A percentile compares a stretch with the other conserved stretches of the same genome.
Conservation (phyloP, 2,329 filamentous ascomycete species). For the Ceratocystis cubensis region DNA sequence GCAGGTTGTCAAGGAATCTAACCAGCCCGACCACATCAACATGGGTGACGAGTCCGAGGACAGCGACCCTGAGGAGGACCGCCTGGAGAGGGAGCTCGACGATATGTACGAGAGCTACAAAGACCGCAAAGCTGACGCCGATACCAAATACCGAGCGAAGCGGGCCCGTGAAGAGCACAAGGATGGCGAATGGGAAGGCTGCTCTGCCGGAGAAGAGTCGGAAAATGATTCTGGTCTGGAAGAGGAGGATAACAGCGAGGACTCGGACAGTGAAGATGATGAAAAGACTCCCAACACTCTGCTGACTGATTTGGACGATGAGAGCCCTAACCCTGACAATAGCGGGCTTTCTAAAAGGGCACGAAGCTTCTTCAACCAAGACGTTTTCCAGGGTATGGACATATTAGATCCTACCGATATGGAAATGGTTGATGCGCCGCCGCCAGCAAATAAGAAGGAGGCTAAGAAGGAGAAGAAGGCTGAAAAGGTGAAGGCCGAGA, state of each 20-base stretch:
- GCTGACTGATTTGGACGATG: slow-evolving; percentile 34
- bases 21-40: slow-evolving; percentile 41
- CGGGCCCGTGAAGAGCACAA: slow-evolving; percentile 68
- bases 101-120: slow-evolving; percentile 76
- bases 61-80: slow-evolving; percentile 68
- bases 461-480: slow-evolving; percentile 24
- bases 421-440: slow-evolving; percentile 27
- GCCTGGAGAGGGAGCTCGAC: slow-evolving; percentile 74
- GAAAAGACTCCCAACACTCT: slow-evolving; percentile 28
- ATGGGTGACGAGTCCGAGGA: slow-evolving; percentile 49
- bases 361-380: slow-evolving; percentile 81
- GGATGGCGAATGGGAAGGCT: slow-evolving; percentile 85
- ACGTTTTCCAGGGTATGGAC: slow-evolving; percentile 75
- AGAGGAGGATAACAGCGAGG: slow-evolving; percentile 35
- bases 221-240: slow-evolving; percentile 46
- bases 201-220: slow-evolving; percentile 57
- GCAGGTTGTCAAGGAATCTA: slow-evolving; percentile 47
- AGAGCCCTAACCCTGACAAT: slow-evolving; percentile 24
- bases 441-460: slow-evolving; percentile 24
- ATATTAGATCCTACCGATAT: slow-evolving; percentile 33
- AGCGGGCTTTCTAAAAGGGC: slow-evolving; percentile 64
- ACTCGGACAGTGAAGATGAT: slow-evolving; percentile 27
- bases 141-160: slow-evolving; percentile 85
- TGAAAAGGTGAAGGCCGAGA: slow-evolving; percentile 28
- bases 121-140: slow-evolving; percentile 62